These are phyloP conservation scores for Venturia asperata DNA, from an alignment of 2,329 filamentous ascomycete genomes.

Conservation along the genomic window DNA sequence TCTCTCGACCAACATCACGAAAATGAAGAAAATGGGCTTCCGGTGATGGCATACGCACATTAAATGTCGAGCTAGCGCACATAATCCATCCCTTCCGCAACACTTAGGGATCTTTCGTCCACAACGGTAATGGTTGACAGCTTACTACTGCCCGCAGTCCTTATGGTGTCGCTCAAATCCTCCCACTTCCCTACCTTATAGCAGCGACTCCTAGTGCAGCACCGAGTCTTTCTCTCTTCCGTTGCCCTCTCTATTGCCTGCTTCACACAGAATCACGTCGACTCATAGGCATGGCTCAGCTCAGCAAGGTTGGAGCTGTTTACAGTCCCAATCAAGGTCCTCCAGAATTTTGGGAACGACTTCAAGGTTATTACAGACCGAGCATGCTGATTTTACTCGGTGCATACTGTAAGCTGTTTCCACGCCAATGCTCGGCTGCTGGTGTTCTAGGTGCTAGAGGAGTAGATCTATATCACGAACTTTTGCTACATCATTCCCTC, in stretches of 20 bases:
- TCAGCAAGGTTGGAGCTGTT: background rate
- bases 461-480: background rate
- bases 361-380: background rate
- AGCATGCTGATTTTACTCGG: constrained; percentile 3
- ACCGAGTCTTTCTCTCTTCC: background rate
- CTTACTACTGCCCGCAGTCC: too few species aligned
- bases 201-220: background rate
- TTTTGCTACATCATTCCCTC: background rate
- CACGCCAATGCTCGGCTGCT: background rate
- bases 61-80: too few species aligned
- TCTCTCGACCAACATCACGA: too few species aligned
- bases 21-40: too few species aligned
- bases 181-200: too few species aligned
- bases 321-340: background rate
- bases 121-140: too few species aligned
- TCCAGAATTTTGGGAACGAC: background rate
- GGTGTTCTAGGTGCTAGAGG: background rate
- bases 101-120: too few species aligned
- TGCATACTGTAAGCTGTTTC: constrained; percentile 3
- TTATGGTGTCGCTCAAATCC: too few species aligned
- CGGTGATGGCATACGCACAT: too few species aligned
- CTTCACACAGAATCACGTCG: background rate
- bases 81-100: too few species aligned
- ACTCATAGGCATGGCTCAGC: background rate
- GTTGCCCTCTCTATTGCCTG: background rate